Evolutionary conservation across 2,329 filamentous ascomycete genomes (phyloP), one percentile per base, ranked within the genome.

Genomic region (Tolypocladium tropicale): DNA sequence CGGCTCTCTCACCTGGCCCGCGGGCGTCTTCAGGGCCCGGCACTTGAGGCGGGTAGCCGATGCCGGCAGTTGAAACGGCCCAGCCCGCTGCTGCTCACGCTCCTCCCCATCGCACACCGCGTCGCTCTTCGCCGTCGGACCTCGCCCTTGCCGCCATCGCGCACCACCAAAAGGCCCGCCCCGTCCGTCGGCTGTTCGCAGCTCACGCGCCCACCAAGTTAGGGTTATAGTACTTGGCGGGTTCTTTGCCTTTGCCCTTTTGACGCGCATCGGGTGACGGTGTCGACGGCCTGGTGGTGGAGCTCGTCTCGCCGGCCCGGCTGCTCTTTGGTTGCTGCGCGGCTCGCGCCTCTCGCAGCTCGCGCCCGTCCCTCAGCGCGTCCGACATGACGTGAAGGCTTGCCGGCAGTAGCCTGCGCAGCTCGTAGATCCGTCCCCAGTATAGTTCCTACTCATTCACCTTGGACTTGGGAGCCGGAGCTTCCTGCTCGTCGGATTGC

Each of bases 381-480:
- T 67, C 65, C 11, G 46, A 56, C 9, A 59, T 52, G 14, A 67
- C 60, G 6, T 65, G 52, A 10, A 67, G 53, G 56, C 66, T 64
- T 63, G 60, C 63, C 16, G 57, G 28, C 6, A 57, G 58, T 53
- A 62, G 34, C 1, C 32, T 41, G 30, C 59, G 57, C 43, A 67
- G 39, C 48, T 58, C 43, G n/a, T 39, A 6, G 36, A 65, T 57
- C 11, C 60, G n/a, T n/a, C n/a, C n/a, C n/a, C n/a, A n/a, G n/a
- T n/a, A n/a, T n/a, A n/a, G n/a, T n/a, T n/a, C n/a, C n/a, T n/a
- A n/a, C n/a, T n/a, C n/a, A n/a, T n/a, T n/a, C n/a, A n/a, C n/a
- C n/a, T n/a, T n/a, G n/a, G n/a, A n/a, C n/a, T n/a, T n/a, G n/a
- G n/a, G n/a, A n/a, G n/a, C n/a, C n/a, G n/a, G n/a, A n/a, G n/a